Evolutionary conservation across 805 yeast species (phyloP).

Genomic region (Blastobotrys terrestris): DNA sequence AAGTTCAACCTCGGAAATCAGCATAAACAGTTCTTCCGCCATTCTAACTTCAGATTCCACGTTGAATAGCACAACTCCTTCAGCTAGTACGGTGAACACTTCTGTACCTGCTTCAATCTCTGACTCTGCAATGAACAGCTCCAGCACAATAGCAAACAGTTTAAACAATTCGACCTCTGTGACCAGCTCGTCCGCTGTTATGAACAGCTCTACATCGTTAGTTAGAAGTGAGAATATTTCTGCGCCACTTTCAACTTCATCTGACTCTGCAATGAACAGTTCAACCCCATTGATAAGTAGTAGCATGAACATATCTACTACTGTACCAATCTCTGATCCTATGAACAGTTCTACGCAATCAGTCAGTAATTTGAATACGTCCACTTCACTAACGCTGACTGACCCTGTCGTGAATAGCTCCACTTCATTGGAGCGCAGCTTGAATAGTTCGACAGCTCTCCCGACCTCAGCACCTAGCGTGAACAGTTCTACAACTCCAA

Average conservation of each 20-base stretch:
- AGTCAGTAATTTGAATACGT: not conserved
- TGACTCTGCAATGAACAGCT: not conserved
- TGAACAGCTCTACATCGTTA: too few species aligned
- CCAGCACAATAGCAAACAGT: too few species aligned
- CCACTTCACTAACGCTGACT: not conserved
- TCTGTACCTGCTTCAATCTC: not conserved
- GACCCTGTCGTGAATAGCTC: not conserved
- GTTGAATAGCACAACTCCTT: not conserved
- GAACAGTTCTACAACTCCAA: not conserved
- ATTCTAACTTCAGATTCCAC: not conserved
- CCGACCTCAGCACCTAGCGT: not conserved
- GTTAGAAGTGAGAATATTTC: too few species aligned
- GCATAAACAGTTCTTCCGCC: not conserved
- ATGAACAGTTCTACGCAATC: not conserved
- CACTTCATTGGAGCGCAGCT: not conserved
- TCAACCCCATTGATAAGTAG: not conserved
- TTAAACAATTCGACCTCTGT: too few species aligned
- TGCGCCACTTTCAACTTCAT: too few species aligned
- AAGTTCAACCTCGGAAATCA: not conserved
- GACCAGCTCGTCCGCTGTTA: too few species aligned
- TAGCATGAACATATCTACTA: not conserved
- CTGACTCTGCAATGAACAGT: not conserved
- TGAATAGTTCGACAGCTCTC: too few species aligned
- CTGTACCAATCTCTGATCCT: not conserved
- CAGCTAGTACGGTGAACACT: not conserved